phyloP scores from a whole-genome alignment of 768 basidiomycete genomes.

The Leucosporidium scottii region DNA sequence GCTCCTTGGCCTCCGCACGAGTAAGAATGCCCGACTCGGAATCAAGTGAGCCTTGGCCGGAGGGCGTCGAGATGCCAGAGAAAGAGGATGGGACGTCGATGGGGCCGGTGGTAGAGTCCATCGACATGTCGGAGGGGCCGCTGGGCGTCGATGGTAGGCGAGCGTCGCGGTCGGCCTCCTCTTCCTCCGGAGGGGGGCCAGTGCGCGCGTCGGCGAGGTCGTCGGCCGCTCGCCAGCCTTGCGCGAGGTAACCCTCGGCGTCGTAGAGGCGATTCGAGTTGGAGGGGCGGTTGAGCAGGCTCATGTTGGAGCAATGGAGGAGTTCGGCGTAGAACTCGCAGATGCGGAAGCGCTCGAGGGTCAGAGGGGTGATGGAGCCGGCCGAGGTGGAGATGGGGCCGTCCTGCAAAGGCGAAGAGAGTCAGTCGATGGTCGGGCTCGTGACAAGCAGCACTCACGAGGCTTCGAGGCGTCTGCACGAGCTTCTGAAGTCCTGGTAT shows the following conservation, averaged over 20 bases:
- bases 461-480: conserved; percentile 64
- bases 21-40: conserved; percentile 26
- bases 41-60: conserved; percentile 19
- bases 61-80: conserved; percentile 20
- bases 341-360: conserved; percentile 89
- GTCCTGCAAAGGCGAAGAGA: conserved; percentile 5
- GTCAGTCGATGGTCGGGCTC: neutral
- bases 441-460: conserved; percentile 50
- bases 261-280: conserved; percentile 64
- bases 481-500: conserved; percentile 64
- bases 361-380: conserved; percentile 69
- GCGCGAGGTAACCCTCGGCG: conserved; percentile 65
- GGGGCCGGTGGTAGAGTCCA: conserved; percentile 5
- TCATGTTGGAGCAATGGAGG: conserved; percentile 97
- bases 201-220: conserved; percentile 78
- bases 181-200: neutral
- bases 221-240: conserved; percentile 72
- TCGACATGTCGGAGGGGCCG: neutral
- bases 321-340: conserved; percentile 96
- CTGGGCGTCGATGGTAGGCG: neutral
- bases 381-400: conserved; percentile 65
- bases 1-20: conserved; percentile 17
- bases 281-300: conserved; percentile 70
- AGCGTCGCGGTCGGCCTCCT: neutral
- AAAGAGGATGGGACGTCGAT: neutral